phyloP scores from a whole-genome alignment of 1,284 basidiomycete species.

The Cryptococcus sp. region DNA sequence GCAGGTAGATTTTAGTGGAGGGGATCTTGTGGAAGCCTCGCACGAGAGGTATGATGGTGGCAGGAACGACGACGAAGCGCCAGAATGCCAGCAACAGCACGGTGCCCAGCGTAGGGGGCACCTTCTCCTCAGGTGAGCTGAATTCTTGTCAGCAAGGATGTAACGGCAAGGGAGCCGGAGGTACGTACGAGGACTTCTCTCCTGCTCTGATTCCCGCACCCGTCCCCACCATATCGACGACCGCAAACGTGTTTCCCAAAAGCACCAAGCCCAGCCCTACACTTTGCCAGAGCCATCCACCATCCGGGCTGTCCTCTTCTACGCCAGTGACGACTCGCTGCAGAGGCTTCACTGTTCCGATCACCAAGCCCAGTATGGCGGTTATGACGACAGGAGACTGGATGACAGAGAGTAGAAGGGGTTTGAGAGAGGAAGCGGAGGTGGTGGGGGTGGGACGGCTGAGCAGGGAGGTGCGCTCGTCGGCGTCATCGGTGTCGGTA shows the following conservation, averaged over 20 bases:
- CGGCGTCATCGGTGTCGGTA: conserved; percentile 21
- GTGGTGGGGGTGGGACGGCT: not conserved
- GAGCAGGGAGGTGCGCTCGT: conserved; percentile 35
- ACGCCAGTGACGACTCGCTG: conserved; percentile 28
- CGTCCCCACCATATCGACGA: conserved; percentile 34
- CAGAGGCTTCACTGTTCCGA: conserved; percentile 39
- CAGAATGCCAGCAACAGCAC: conserved; percentile 37
- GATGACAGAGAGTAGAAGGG: not conserved
- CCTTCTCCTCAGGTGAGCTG: conserved; percentile 25
- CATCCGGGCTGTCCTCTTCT: conserved; percentile 5
- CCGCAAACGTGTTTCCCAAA: conserved; percentile 33
- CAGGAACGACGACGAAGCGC: conserved; percentile 39
- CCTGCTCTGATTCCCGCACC: conserved; percentile 33
- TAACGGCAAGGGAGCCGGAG: not conserved
- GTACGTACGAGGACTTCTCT: conserved; percentile 17
- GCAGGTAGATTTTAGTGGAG: conserved; percentile 33
- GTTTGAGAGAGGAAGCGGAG: not conserved
- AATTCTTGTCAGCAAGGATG: not conserved
- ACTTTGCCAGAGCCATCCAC: conserved; percentile 31
- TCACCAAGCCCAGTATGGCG: conserved; percentile 29
- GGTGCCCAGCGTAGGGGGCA: conserved; percentile 41
- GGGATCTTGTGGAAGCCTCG: conserved; percentile 35
- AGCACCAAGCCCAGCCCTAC: conserved; percentile 25
- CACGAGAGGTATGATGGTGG: conserved; percentile 31
- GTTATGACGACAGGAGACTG: conserved; percentile 22